Conservation (phyloP, 108 stramenopile genomes). For the Cyclotella atomus region DNA sequence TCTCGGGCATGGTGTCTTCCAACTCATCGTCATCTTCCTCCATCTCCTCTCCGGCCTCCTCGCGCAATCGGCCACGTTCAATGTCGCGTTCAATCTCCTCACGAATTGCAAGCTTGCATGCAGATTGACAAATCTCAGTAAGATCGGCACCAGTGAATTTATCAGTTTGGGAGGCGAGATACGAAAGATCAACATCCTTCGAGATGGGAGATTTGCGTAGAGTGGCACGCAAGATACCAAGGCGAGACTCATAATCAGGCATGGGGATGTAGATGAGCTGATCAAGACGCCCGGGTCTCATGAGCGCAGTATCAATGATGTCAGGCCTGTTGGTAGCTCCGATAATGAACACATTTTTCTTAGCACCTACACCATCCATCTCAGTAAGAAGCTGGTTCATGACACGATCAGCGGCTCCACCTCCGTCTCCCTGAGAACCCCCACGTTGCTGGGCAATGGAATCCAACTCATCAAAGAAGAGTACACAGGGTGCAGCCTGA, state of each 20-base stretch:
- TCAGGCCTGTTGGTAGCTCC: conserved; percentile 99
- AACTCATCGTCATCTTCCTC: conserved; percentile 92
- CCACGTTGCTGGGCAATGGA: conserved; percentile 99
- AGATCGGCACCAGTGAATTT: conserved; percentile 99
- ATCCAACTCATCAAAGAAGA: conserved; percentile 99
- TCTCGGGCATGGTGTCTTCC: conserved; percentile 97
- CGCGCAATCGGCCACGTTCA: conserved; percentile 93
- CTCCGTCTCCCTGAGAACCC: conserved; percentile 93
- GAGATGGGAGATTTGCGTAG: conserved; percentile 97
- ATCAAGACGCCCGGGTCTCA: conserved; percentile 99
- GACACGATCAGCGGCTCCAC: conserved; percentile 99
- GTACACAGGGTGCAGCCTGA: conserved; percentile 98
- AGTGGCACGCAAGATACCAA: conserved; percentile 96
- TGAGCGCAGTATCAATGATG: conserved; percentile 99
- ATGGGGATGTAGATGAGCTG: conserved; percentile 99
- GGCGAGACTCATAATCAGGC: conserved; percentile 97
- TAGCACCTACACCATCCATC: conserved; percentile 99
- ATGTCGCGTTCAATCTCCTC: conserved; percentile 98
- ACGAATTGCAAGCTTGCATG: conserved; percentile 98
- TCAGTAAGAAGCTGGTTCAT: conserved; percentile 99
- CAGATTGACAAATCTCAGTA: conserved; percentile 99
- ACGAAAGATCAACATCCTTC: conserved; percentile 97
- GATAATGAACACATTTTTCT: conserved; percentile 99
- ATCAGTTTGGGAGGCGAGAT: conserved; percentile 97
- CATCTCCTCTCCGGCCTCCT: conserved; percentile 89